Percentiles rank a stretch among this genome's conserved stretches.
Conservation (phyloP, 495 filamentous ascomycete species). For the Wilcoxina mikolae region DNA sequence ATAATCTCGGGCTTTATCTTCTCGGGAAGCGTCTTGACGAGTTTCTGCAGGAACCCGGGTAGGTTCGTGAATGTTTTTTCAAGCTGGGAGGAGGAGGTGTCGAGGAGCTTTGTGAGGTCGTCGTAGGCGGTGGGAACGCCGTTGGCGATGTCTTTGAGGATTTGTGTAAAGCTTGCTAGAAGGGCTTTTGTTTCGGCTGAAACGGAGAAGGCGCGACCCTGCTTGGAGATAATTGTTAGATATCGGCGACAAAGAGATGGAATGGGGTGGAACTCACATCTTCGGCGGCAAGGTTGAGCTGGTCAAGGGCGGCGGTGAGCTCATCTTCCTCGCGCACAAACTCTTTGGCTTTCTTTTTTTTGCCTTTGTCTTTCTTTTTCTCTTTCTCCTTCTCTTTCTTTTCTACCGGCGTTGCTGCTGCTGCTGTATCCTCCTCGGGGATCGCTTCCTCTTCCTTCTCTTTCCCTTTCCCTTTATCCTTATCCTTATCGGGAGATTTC, state of each 20-base stretch:
- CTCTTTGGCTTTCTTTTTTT: slow-evolving; percentile 21
- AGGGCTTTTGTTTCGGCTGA: slow-evolving; percentile 66
- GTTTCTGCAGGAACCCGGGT: slow-evolving; percentile 68
- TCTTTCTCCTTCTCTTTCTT: slow-evolving; percentile 18
- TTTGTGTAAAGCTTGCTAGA: slow-evolving; percentile 64
- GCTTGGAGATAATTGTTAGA: slow-evolving; percentile 26
- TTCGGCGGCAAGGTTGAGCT: slow-evolving; percentile 58
- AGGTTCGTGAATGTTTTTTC: slow-evolving; percentile 61
- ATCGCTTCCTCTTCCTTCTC: slow-evolving; percentile 18
- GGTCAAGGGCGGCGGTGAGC: slow-evolving; percentile 58
- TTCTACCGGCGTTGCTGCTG: no score
- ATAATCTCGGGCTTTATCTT: slow-evolving; percentile 60
- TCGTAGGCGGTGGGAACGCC: slow-evolving; percentile 85
- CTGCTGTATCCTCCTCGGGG: slow-evolving; percentile 19
- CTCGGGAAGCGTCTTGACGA: slow-evolving; percentile 70
- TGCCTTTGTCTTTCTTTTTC: slow-evolving; percentile 22
- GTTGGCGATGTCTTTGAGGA: slow-evolving; percentile 81
- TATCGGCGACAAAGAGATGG: not conserved
- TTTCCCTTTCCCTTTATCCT: slow-evolving; percentile 15
- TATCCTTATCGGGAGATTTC: slow-evolving; percentile 7
- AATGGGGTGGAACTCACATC: slow-evolving; percentile 10
- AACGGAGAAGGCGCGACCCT: slow-evolving; percentile 71
- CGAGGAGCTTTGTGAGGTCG: slow-evolving; percentile 63
- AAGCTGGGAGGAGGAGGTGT: slow-evolving; percentile 60
- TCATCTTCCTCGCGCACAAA: slow-evolving; percentile 51